Percentiles rank a stretch among this genome's conserved stretches.
Evolutionary conservation across 2,329 filamentous ascomycete genomes (phyloP).

Genomic region (Rachicladosporium sp.): DNA sequence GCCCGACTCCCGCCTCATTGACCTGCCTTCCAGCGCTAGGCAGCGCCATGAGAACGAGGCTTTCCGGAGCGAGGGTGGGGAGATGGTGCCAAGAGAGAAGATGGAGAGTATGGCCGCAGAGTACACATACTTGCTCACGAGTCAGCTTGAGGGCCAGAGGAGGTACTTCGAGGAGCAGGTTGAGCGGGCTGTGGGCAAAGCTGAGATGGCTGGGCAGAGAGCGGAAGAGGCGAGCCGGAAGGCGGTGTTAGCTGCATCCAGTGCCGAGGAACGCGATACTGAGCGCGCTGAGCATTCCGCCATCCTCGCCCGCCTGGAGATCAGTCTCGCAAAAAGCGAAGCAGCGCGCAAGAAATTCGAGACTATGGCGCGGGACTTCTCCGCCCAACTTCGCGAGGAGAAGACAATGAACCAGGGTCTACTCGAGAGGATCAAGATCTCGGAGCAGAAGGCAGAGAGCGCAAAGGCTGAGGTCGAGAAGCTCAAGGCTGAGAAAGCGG

Average conservation of each 20-base stretch:
- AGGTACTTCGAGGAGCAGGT: constrained; percentile 91
- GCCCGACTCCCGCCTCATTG: constrained; percentile 62
- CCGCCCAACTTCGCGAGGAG: constrained; percentile 71
- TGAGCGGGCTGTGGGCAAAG: constrained; percentile 80
- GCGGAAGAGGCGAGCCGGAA: constrained; percentile 48
- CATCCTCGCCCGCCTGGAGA: constrained; percentile 57
- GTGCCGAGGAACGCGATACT: constrained; percentile 40
- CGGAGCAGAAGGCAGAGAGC: constrained; percentile 46
- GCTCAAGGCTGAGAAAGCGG: constrained; percentile 45
- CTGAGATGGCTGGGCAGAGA: constrained; percentile 55
- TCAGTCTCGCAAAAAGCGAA: constrained; percentile 56
- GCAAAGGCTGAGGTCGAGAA: constrained; percentile 37
- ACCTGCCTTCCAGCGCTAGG: constrained; percentile 50
- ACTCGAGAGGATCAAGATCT: constrained; percentile 65
- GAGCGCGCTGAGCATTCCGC: constrained; percentile 41
- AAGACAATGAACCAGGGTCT: constrained; percentile 72
- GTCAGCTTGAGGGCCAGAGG: constrained; percentile 83
- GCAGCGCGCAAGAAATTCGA: constrained; percentile 59
- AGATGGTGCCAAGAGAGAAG: constrained; percentile 60
- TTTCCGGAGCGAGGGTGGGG: constrained; percentile 35
- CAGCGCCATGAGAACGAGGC: constrained; percentile 25
- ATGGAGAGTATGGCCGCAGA: constrained; percentile 75
- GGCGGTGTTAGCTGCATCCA: constrained; percentile 14
- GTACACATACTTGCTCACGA: constrained; percentile 86
- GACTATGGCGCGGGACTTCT: constrained; percentile 61